Base-by-base conservation (phyloP, 306 rosid species). In the Trifolium repens region DNA sequence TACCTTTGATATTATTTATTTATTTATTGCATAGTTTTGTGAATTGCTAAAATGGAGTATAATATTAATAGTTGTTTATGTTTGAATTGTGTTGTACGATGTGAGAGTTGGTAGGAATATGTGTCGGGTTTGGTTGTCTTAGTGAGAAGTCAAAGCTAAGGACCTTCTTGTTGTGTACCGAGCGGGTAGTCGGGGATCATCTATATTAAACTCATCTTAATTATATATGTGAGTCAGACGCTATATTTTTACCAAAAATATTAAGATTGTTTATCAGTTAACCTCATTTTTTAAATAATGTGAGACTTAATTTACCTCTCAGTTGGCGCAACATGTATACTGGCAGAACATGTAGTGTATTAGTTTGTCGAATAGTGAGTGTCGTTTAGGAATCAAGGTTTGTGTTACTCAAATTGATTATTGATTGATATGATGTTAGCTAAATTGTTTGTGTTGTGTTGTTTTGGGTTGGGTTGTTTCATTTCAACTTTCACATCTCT, bases 41-140 rank as follows among this genome's bases (percentile, higher is more conserved):
- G 32, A 54, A 19, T 19, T 54, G 32, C 13, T 13, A 12, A 27
- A 59, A 14, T 58, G 37, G 64, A 58, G 8, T 12, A 13, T 27
- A 30, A 17, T 17, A 17, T 17, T 17, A 17, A 59, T 57, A 17
- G 11, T 55, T 9, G 34, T 55, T 55, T 19, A 55, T 55, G 61
- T 55, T 55, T 7, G 47, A 43, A 52, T 71, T 42, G 67, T 66
- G 74, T 54, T 79, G 63, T 74, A 91, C 87, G 69, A 76, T 81
- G 79, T 39, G 81, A 84, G 91, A 79, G 84, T 73, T 19, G 88
- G 87, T 86, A 71, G 89, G 98, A 90, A 91, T 90, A 80, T 86
- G 96, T 86, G 98, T 90, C 91, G 91, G 94, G 85, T 77, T 85
- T 80, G 74, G 79, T 77, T 81, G 79, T 85, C 64, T 50, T 9